These are phyloP conservation scores for Amaranthus tricolor DNA, from an alignment of 179 eudicot species.

Conservation along the genomic window DNA sequence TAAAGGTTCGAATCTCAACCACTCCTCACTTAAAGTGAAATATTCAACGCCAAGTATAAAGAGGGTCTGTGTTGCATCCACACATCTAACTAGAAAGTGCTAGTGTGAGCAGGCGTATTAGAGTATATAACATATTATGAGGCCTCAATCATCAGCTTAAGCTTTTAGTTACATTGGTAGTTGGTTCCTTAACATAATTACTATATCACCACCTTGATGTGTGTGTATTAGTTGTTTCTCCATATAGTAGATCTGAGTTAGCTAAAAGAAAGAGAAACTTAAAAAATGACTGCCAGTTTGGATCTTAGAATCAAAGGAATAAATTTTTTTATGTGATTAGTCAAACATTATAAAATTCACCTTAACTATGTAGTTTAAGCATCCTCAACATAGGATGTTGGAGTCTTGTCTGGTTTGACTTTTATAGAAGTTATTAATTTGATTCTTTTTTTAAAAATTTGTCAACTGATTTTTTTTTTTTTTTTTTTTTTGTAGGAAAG, in stretches of 20 bases:
- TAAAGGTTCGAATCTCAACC: too few species aligned
- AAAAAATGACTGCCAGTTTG: slow-evolving; percentile 11
- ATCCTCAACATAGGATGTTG: slow-evolving; percentile 33
- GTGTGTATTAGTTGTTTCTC: not conserved
- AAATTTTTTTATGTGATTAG: not conserved
- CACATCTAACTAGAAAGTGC: too few species aligned
- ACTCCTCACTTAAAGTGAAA: too few species aligned
- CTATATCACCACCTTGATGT: not conserved
- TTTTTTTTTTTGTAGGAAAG: slow-evolving; percentile 49
- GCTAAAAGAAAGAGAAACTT: not conserved
- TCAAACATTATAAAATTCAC: slow-evolving; percentile 24
- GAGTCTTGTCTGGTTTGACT: slow-evolving; percentile 41
- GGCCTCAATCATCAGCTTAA: too few species aligned
- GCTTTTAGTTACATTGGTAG: too few species aligned
- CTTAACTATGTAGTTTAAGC: slow-evolving; percentile 19
- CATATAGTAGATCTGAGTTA: slow-evolving; percentile 26
- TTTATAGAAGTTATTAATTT: slow-evolving; percentile 18
- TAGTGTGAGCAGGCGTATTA: too few species aligned
- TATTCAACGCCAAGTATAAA: too few species aligned
- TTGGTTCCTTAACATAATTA: too few species aligned
- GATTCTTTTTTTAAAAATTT: not conserved
- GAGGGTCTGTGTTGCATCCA: too few species aligned
- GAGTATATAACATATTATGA: too few species aligned
- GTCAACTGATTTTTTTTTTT: slow-evolving; percentile 15
- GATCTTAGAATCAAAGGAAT: slow-evolving; percentile 18